Conservation (phyloP, 2,329 filamentous ascomycete species). For the Elsinoe perseae region DNA sequence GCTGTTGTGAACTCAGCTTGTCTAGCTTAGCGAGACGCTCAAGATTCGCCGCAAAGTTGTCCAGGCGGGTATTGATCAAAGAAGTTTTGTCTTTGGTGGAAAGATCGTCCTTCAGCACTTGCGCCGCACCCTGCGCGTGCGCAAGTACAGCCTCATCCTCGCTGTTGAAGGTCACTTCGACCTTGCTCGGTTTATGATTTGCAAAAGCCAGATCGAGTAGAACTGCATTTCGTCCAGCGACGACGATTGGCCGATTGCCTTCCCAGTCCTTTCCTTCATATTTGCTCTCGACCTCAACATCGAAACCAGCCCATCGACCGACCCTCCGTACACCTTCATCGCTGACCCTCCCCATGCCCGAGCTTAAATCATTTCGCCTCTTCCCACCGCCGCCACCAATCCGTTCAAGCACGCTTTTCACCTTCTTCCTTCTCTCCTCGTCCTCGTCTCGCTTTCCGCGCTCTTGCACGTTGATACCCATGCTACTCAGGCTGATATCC, state of each 20-base stretch:
- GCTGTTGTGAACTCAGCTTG: conserved; percentile 59
- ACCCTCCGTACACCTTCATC: conserved; percentile 68
- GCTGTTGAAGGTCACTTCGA: conserved; percentile 56
- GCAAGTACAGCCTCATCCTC: conserved; percentile 51
- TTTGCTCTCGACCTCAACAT: conserved; percentile 31
- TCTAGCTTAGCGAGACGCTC: conserved; percentile 62
- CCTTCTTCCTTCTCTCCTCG: conserved; percentile 45
- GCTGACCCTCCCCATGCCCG: conserved; percentile 62
- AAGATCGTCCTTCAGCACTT: conserved; percentile 60
- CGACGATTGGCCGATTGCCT: conserved; percentile 30
- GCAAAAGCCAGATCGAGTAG: conserved; percentile 29
- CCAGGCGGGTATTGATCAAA: conserved; percentile 61
- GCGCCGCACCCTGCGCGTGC: conserved; percentile 54
- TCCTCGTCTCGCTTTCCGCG: conserved; percentile 41
- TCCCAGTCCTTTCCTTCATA: conserved; percentile 22
- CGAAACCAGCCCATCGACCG: conserved; percentile 58
- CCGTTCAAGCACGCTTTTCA: conserved; percentile 50
- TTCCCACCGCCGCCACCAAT: background rate
- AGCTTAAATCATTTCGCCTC: conserved; percentile 49
- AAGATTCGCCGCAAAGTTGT: conserved; percentile 63
- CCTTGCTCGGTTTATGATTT: conserved; percentile 39
- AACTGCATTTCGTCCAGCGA: conserved; percentile 30
- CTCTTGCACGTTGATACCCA: conserved; percentile 36
- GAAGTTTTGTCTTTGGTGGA: conserved; percentile 52
- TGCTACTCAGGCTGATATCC: conserved; percentile 35